These are phyloP conservation scores for Chalciporus piperatus DNA, from an alignment of 768 basidiomycete genomes.

Conservation along the genomic window DNA sequence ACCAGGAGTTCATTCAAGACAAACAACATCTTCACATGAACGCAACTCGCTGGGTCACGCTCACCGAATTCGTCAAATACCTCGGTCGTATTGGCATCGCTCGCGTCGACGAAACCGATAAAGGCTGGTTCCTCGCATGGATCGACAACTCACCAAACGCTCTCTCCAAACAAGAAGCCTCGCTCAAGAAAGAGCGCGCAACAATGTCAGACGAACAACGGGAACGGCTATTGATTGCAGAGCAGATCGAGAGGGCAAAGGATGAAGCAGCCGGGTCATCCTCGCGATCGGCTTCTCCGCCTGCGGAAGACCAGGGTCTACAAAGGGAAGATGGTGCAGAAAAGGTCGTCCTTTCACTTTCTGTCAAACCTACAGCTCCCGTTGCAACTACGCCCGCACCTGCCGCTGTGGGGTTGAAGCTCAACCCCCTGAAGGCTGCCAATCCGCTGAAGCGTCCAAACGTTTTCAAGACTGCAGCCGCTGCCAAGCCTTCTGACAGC, in stretches of 20 bases:
- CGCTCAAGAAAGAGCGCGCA: conserved; percentile 86
- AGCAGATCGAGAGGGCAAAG: conserved; percentile 90
- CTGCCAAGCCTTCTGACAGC: conserved; percentile 29
- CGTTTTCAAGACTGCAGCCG: conserved; percentile 57
- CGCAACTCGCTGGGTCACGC: conserved; percentile 93
- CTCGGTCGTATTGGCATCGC: conserved; percentile 84
- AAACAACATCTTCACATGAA: conserved; percentile 98
- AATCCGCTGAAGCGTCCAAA: conserved; percentile 75
- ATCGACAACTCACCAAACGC: conserved; percentile 96
- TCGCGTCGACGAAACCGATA: conserved; percentile 96
- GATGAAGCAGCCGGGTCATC: conserved; percentile 36
- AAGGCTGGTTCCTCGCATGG: conserved; percentile 98
- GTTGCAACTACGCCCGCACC: conserved; percentile 31
- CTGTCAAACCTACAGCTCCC: conserved; percentile 47
- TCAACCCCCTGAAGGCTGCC: conserved; percentile 45
- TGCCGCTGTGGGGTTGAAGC: conserved; percentile 46
- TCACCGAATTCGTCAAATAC: conserved; percentile 93
- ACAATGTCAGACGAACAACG: conserved; percentile 94
- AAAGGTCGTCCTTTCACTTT: conserved; percentile 74
- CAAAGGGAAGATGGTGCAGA: conserved; percentile 71
- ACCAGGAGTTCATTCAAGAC: conserved; percentile 97
- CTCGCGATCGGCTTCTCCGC: conserved; percentile 34
- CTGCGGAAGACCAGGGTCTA: conserved; percentile 51
- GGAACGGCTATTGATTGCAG: conserved; percentile 82
- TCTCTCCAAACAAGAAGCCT: conserved; percentile 83